These are phyloP conservation scores for Santalum album DNA, from an alignment of 164 flowering plant genomes.

Conservation along the genomic window DNA sequence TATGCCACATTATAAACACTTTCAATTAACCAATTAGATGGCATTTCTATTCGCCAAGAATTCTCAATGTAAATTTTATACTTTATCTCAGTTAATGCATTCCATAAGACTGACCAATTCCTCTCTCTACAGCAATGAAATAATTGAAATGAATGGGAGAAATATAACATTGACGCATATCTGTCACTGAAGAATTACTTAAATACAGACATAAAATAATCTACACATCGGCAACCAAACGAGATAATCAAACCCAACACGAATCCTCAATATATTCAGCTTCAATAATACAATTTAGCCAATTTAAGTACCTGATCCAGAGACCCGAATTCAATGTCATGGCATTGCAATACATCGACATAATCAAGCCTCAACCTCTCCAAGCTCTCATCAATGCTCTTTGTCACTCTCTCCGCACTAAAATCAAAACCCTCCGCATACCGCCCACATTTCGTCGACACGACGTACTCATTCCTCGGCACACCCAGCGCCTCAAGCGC, in stretches of 20 bases:
- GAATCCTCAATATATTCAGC: not conserved
- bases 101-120: too few species aligned
- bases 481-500: slow-evolving; percentile 56
- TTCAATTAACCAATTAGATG: not conserved
- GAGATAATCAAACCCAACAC: not conserved
- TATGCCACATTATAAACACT: not conserved
- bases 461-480: slow-evolving; percentile 64
- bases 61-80: not conserved
- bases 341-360: slow-evolving; percentile 93
- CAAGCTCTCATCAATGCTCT: slow-evolving; percentile 91
- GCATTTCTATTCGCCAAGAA: not conserved
- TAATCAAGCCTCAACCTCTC: slow-evolving; percentile 82
- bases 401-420: slow-evolving; percentile 85
- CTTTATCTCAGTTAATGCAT: too few species aligned
- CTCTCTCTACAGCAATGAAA: too few species aligned
- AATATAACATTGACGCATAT: too few species aligned
- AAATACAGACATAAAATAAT: too few species aligned
- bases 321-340: slow-evolving; percentile 89
- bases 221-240: too few species aligned
- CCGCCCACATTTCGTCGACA: slow-evolving; percentile 90
- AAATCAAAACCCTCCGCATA: slow-evolving; percentile 86
- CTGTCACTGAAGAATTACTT: too few species aligned
- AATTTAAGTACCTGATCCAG: slow-evolving; percentile 69
- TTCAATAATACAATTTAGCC: too few species aligned
- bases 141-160: too few species aligned